phyloP scores from a whole-genome alignment of 192 early-diverging fungal species.

The Entrophospora sp. region DNA sequence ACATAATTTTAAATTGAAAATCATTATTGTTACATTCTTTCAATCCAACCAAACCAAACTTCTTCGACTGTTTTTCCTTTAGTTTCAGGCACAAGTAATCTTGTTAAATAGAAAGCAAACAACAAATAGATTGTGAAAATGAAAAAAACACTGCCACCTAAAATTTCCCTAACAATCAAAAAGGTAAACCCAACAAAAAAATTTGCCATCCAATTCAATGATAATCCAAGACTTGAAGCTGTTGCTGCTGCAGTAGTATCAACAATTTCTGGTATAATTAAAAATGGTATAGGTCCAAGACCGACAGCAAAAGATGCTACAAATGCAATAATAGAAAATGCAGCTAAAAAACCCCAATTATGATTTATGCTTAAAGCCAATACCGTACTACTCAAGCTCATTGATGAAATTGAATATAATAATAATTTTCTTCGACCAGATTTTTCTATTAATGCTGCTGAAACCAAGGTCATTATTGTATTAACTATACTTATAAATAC shows the following conservation, averaged over 20 bases:
- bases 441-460: conserved; percentile 66
- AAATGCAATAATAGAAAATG: conserved; percentile 61
- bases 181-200: conserved; percentile 61
- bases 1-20: too few relatives aligned
- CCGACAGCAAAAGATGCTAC: conserved; percentile 73
- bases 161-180: conserved; percentile 38
- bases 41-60: conserved; percentile 30
- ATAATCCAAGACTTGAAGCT: conserved; percentile 53
- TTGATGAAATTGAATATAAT: conserved; percentile 48
- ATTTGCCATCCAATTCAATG: conserved; percentile 56
- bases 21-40: too few relatives aligned
- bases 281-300: conserved; percentile 77
- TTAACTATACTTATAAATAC: conserved; percentile 73
- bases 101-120: conserved; percentile 32
- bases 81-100: conserved; percentile 58
- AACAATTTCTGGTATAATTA: conserved; percentile 65
- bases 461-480: conserved; percentile 60
- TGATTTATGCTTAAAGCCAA: conserved; percentile 52
- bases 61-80: conserved; percentile 54
- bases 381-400: conserved; percentile 49
- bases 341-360: conserved; percentile 44
- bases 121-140: conserved; percentile 46
- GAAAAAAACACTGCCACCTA: conserved; percentile 56
- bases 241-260: conserved; percentile 58
- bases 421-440: conserved; percentile 63